A percentile compares a stretch with the other conserved stretches of the same genome.
phyloP scores from a whole-genome alignment of 495 filamentous ascomycete species.

The Neurospora sp. region DNA sequence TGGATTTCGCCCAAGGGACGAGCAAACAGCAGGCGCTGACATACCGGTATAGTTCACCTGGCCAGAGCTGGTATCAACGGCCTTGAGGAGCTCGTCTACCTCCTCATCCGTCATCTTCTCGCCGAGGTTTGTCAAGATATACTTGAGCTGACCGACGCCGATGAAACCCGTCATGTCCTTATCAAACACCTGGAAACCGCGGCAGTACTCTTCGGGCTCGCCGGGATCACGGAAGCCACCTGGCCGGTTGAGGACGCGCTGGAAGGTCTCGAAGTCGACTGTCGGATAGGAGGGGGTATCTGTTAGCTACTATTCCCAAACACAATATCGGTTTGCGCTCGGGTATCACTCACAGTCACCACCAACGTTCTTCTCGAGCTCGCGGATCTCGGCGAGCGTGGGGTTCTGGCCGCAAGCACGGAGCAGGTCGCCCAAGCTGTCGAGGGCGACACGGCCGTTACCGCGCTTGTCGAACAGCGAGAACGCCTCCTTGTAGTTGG shows the following conservation, averaged over 20 bases:
- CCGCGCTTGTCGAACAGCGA: slow-evolving; percentile 98
- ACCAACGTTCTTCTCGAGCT: slow-evolving; percentile 79
- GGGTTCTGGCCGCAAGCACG: slow-evolving; percentile 97
- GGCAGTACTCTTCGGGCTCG: slow-evolving; percentile 94
- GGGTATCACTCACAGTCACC: slow-evolving; percentile 66
- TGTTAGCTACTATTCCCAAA: neutral
- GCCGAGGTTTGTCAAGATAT: slow-evolving; percentile 91
- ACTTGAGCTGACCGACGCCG: slow-evolving; percentile 90
- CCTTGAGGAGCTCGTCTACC: slow-evolving; percentile 96
- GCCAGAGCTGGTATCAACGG: slow-evolving; percentile 83
- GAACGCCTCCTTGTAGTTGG: slow-evolving; percentile 99
- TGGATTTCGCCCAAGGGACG: neutral
- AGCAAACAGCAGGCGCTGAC: slow-evolving; percentile 11
- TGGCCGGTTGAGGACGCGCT: slow-evolving; percentile 89
- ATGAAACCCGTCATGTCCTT: slow-evolving; percentile 98
- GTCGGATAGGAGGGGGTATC: neutral
- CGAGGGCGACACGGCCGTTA: slow-evolving; percentile 75
- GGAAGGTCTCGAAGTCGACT: slow-evolving; percentile 98
- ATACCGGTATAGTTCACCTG: slow-evolving; percentile 94
- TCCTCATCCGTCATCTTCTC: slow-evolving; percentile 99
- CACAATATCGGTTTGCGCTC: neutral
- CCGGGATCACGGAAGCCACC: slow-evolving; percentile 97
- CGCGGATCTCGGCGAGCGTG: slow-evolving; percentile 79
- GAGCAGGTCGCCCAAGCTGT: slow-evolving; percentile 83
- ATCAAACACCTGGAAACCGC: slow-evolving; percentile 97